A percentile compares a stretch with the other conserved stretches of the same genome.
Conservation (phyloP, 1,139 yeast genomes). For the Protomyces lactucae-debilis region DNA sequence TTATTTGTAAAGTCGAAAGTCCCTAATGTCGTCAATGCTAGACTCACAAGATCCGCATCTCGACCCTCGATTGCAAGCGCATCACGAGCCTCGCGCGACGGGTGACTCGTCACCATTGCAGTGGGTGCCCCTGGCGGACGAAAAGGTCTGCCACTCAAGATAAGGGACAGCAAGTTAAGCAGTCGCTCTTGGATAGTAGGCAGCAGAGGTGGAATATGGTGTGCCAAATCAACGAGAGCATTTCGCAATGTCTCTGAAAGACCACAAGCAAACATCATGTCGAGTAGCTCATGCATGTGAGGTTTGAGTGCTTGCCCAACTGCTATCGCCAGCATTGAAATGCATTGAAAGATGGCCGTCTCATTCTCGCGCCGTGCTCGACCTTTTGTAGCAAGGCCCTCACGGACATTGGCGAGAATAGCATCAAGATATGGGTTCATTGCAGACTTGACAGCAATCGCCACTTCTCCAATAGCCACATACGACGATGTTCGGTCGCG, state of each 20-base stretch:
- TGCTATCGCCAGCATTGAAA: slow-evolving; percentile 79
- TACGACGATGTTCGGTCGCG: slow-evolving; percentile 75
- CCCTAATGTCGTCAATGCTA: slow-evolving; percentile 68
- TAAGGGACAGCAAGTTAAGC: slow-evolving; percentile 65
- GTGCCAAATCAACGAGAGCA: slow-evolving; percentile 62
- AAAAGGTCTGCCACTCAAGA: slow-evolving; percentile 77
- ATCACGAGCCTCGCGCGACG: slow-evolving; percentile 74
- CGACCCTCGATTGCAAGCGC: slow-evolving; percentile 48
- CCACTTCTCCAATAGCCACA: slow-evolving; percentile 78
- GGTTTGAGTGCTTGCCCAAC: slow-evolving; percentile 95
- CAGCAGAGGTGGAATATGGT: slow-evolving; percentile 74
- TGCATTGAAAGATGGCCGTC: slow-evolving; percentile 82
- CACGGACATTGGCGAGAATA: slow-evolving; percentile 74
- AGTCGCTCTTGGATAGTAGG: slow-evolving; percentile 66
- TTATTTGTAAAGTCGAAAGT: slow-evolving; percentile 64
- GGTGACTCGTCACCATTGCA: slow-evolving; percentile 52
- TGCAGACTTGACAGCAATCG: slow-evolving; percentile 77
- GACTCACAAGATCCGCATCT: slow-evolving; percentile 55
- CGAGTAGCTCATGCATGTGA: slow-evolving; percentile 77
- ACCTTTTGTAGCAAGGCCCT: slow-evolving; percentile 68
- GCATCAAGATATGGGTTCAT: slow-evolving; percentile 87
- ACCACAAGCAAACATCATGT: slow-evolving; percentile 75
- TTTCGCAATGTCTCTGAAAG: slow-evolving; percentile 73
- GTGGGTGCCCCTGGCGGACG: slow-evolving; percentile 87
- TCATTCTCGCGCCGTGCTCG: slow-evolving; percentile 69